A percentile compares a stretch with the other conserved stretches of the same genome.
phyloP scores from a whole-genome alignment of 495 filamentous ascomycete species.

The Xylaria castorea region DNA sequence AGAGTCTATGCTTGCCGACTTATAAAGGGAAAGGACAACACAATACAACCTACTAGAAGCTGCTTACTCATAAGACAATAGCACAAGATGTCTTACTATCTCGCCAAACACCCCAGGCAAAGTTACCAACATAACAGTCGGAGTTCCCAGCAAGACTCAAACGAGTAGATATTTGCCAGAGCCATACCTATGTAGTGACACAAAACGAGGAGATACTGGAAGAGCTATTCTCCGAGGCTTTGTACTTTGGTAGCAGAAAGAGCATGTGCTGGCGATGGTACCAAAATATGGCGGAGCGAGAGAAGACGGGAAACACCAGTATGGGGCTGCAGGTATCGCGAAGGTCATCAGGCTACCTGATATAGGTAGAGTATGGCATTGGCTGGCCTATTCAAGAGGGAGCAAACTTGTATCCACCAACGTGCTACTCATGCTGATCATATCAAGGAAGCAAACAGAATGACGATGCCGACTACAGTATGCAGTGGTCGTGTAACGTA shows the following conservation, averaged over 20 bases:
- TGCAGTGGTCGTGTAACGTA: not conserved
- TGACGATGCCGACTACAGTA: slow-evolving; percentile 2
- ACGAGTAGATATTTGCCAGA: not conserved
- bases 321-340: not conserved
- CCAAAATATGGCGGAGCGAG: not conserved
- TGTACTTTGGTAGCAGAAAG: not conserved
- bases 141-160: not conserved
- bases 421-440: slow-evolving; percentile 3
- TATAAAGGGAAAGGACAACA: not conserved
- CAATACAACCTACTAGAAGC: not conserved
- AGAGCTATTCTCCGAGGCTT: not conserved
- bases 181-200: not conserved
- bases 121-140: not conserved
- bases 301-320: not conserved
- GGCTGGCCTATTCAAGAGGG: not conserved
- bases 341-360: not conserved
- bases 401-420: not conserved
- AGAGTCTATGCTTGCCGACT: not conserved
- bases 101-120: not conserved
- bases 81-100: slow-evolving; percentile 21
- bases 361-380: not conserved
- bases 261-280: not conserved
- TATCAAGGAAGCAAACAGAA: not conserved
- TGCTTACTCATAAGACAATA: slow-evolving; percentile 20
- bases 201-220: not conserved